Conservation (phyloP, 2,329 filamentous ascomycete genomes). For the Huntiella savannae region DNA sequence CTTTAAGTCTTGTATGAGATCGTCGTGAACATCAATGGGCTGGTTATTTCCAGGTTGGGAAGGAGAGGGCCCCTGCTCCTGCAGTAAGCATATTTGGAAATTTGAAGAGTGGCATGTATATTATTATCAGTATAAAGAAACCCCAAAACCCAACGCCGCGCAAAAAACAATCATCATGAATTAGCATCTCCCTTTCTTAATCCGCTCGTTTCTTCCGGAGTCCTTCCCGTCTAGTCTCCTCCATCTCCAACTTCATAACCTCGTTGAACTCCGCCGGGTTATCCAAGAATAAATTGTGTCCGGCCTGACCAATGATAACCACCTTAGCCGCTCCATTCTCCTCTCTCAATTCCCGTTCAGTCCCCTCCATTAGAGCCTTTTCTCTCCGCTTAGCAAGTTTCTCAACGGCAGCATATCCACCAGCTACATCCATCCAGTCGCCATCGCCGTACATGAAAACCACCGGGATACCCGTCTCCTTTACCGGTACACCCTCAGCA, state of each 20-base stretch:
- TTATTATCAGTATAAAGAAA: neutral
- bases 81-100: no score
- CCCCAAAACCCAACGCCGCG: neutral
- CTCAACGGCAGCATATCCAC: slow-evolving; percentile 61
- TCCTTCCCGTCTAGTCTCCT: slow-evolving; percentile 24
- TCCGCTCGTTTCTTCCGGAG: slow-evolving; percentile 6
- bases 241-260: slow-evolving; percentile 32
- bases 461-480: slow-evolving; percentile 55
- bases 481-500: slow-evolving; percentile 14
- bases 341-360: slow-evolving; percentile 43
- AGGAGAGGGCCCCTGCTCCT: no score
- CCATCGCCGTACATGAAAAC: slow-evolving; percentile 94
- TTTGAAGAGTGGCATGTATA: no score
- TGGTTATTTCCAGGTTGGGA: no score
- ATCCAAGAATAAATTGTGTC: slow-evolving; percentile 41
- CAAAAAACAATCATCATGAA: neutral
- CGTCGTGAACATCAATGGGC: no score
- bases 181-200: neutral
- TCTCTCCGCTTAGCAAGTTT: slow-evolving; percentile 52
- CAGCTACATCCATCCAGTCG: slow-evolving; percentile 95
- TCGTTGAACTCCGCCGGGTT: slow-evolving; percentile 39
- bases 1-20: no score
- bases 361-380: slow-evolving; percentile 40
- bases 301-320: slow-evolving; percentile 46
- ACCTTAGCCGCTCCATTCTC: slow-evolving; percentile 76